Base-by-base conservation (phyloP, 805 yeast species). In the Pichia kluyveri region DNA sequence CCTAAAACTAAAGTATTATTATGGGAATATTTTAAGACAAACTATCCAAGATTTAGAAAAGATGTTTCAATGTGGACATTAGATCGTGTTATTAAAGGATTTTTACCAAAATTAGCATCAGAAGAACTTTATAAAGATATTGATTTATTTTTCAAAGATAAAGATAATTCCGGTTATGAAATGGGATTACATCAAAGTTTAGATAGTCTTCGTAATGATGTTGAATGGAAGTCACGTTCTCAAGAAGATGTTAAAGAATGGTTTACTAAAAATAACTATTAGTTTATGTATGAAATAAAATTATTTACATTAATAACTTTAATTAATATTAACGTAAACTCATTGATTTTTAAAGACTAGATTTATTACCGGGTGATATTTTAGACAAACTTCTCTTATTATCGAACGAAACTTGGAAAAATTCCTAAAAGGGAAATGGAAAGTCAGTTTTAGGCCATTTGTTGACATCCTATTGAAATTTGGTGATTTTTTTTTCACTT, bases 161-260 rank as follows among this genome's bases (percentile, higher is more conserved):
- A 70, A 58, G 75, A 78, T 53, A 69, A 72, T 38, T 67, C 66
- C 51, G 83, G 82, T 2, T 80, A 75, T 54, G 83, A 80, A 54
- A 72, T 80, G 62, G 75, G 82, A 36, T 65, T 76, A 47, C 66
- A 65, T 26, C 85, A 80, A 61, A 71, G 75, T 18, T 61, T 80
- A 59, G 88, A 83, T 59, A 68, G 70, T 36, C 70, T 82, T 48
- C 67, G 69, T 41, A 70, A 75, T 41, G 69, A 73, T 50, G 66
- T 73, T 14, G 61, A 65, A 28, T 83, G 86, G 86, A 63, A 64
- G 38, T 65, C 67, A 40, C 66, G 78, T 26, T 80, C 76, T 54
- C 51, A 55, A 6, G 59, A 53, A 8, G 67, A 60, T 38, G 76
- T 80, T n/a, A 55, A 57, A 36, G 51, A 51, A 15, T 79, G 80